Base-by-base conservation (phyloP, 148 eudicot genomes). In the Rhododendron vialii region DNA sequence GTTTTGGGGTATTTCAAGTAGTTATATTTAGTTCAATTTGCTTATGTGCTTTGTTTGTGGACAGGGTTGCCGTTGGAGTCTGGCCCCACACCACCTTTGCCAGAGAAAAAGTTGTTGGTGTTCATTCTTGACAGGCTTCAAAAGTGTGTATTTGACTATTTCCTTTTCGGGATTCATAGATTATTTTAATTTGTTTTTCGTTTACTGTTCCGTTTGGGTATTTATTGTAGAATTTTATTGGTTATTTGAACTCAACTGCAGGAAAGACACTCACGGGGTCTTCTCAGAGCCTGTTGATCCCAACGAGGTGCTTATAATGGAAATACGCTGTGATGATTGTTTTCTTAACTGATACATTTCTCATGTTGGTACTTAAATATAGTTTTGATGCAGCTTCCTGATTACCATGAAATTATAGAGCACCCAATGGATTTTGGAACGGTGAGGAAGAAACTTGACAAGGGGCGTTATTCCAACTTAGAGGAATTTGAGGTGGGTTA, bases 261-360 rank as follows among this genome's bases (percentile, higher is more conserved):
- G 99, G 93, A 94, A 96, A 88, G 99, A 96, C 86, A 95, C 95
- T 84, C 91, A 96, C 48, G 94, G 93, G 12, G 99, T 93, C 57
- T 96, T 93, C 87, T 96, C 99, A 1, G 96, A 95, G 83, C 95
- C 99, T 1, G 99, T 95, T 86, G 98, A 95, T 95, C 92, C 94
- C 0, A 89, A 93, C 80, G 98, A 96, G 98, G 99, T 96, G 89
- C 38, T 83, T 41, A 63, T 51, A 84, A 83, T 87, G 65, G 67
- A 76, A 7, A 55, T 38, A 76, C 55, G 75, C 41, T 53, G 2
- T 74, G 63, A 50, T n/a, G 35, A 24, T 87, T 76, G 63, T 85
- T 28, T 82, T 69, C 77, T 43, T 36, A 48, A 45, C n/a, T 28
- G 24, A 18, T 74, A 41, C 28, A 6, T 71, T 85, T 38, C 50